Evolutionary conservation across 495 filamentous ascomycete genomes (phyloP), one percentile per base, ranked within the genome.

Genomic region (Aspergillus sclerotiicarbonarius): DNA sequence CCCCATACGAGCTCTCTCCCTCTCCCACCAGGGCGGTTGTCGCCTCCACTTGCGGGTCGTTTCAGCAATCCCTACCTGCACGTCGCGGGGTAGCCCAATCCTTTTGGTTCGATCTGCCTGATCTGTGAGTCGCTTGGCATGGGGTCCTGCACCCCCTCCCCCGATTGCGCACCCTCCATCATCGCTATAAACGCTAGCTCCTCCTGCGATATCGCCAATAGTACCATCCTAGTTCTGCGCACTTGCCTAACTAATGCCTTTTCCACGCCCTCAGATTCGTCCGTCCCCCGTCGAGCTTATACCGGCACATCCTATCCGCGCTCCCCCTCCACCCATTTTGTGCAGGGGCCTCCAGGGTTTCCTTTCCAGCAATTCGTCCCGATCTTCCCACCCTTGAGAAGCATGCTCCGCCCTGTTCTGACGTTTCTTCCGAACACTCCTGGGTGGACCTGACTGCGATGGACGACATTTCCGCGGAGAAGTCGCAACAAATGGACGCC

Each of bases 401-500:
- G 64, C 56, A 67, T 67, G 64, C 49, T 49, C 58, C 32, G 47
- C 50, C 56, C 56, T 58, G 32, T 48, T 41, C 52, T 45, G 53
- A 53, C 55, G 51, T 53, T 53, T 50, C 55, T 51, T 43, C 59
- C 65, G 62, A 70, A 59, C 64, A 68, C 66, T 69, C 53, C 67
- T 51, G 56, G 60, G 60, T 60, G 63, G 65, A 62, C 62, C 68
- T 64, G 73, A 73, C 53, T 55, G 58, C 59, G 56, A 68, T 63
- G 54, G 61, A 59, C 52, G 64, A 60, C 30, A 55, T 29, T 51
- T 60, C 65, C 58, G 68, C 66, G 62, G 63, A 68, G 61, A 67
- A 65, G 61, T 8, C 29, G 19, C 25, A 30, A 49, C 54, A 58
- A 8, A 39, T 62, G 21, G 48, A 51, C 45, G 16, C 56, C 44